A percentile compares a stretch with the other conserved stretches of the same genome.
phyloP scores from a whole-genome alignment of 345 rosid species.

The Salix caprea region DNA sequence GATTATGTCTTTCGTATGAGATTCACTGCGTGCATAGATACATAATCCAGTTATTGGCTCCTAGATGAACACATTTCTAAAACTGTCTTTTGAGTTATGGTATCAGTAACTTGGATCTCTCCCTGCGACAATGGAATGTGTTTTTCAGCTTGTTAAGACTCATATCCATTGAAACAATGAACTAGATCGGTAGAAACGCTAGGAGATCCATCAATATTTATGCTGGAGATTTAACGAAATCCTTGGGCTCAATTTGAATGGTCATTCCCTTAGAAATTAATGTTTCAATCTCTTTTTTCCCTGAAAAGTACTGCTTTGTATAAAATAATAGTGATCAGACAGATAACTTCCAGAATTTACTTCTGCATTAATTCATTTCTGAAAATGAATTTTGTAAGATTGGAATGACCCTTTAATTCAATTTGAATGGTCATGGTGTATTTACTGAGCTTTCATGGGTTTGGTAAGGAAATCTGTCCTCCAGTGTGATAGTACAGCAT shows the following conservation, averaged over 20 bases:
- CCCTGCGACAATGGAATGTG: no score
- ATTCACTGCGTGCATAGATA: no score
- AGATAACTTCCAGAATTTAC: constrained; percentile 35
- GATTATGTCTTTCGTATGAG: constrained; percentile 7
- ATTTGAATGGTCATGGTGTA: not conserved
- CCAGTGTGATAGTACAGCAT: not conserved
- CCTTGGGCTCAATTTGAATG: no score
- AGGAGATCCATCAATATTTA: not conserved
- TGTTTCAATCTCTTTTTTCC: no score
- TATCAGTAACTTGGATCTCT: not conserved
- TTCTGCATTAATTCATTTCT: constrained; percentile 15
- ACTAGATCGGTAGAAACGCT: not conserved
- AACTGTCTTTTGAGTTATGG: not conserved
- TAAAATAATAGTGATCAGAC: constrained; percentile 34
- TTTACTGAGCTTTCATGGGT: not conserved
- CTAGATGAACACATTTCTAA: not conserved
- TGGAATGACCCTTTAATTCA: constrained; percentile 5
- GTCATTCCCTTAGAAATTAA: no score
- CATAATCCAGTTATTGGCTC: not conserved
- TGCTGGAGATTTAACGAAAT: no score
- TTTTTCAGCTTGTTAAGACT: no score
- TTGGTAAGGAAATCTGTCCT: not conserved
- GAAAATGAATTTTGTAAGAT: constrained; percentile 5
- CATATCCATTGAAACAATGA: not conserved
- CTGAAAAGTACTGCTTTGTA: not conserved